Conservation (phyloP, 2,329 filamentous ascomycete genomes). For the Mariannaea elegans region DNA sequence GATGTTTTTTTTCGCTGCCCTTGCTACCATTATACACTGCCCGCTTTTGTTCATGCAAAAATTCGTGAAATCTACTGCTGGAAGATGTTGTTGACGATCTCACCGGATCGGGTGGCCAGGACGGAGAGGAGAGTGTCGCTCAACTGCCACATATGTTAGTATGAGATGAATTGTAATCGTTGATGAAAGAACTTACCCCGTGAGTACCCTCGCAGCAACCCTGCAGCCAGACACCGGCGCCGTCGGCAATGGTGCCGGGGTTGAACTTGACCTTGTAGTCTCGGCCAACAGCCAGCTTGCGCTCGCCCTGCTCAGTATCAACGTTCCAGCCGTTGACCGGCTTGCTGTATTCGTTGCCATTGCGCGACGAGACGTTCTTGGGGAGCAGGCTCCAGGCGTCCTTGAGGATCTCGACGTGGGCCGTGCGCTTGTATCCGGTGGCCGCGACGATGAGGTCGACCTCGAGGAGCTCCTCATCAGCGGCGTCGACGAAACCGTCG, state of each 20-base stretch:
- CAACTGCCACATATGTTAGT: conserved; percentile 56
- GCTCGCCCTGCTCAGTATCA: conserved; percentile 48
- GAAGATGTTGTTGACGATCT: conserved; percentile 82
- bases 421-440: conserved; percentile 83
- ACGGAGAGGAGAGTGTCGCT: conserved; percentile 86
- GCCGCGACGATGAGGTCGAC: conserved; percentile 87
- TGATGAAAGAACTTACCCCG: conserved; percentile 70
- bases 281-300: conserved; percentile 72
- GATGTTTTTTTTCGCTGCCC: conserved; percentile 35
- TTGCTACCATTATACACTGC: conserved; percentile 34
- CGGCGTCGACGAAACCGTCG: conserved; percentile 49
- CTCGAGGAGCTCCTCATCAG: conserved; percentile 69
- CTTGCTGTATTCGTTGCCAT: conserved; percentile 43
- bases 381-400: conserved; percentile 73
- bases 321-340: conserved; percentile 53
- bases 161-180: background rate
- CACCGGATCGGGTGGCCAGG: conserved; percentile 76
- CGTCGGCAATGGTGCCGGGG: conserved; percentile 71
- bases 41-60: conserved; percentile 30
- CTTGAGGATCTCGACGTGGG: conserved; percentile 80
- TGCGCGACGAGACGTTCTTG: conserved; percentile 45
- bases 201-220: conserved; percentile 94
- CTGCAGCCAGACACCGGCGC: conserved; percentile 89
- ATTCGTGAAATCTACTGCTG: conserved; percentile 37
- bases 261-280: conserved; percentile 83